Base-by-base conservation (phyloP, 805 yeast species). In the Yamadazyma takamatsuzukensis region DNA sequence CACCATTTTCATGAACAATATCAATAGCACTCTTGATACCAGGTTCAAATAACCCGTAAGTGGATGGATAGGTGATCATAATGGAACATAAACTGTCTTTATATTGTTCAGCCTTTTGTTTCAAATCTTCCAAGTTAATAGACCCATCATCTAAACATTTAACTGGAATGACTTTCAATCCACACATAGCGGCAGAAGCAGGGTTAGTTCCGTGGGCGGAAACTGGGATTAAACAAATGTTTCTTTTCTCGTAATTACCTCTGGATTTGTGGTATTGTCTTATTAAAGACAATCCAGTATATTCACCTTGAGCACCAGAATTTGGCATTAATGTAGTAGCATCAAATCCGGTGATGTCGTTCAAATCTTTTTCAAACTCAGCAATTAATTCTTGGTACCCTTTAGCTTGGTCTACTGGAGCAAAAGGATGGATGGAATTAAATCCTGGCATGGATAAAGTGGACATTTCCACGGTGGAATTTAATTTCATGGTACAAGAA, bases 191-290 rank as follows among this genome's bases (percentile, higher is more conserved):
- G 13, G 98, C 97, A 27, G 96, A 86, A 0, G 98, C 98, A 15
- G 98, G 98, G 55, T 93, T 93, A 12, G 98, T 93, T 38, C 98
- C 98, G 54, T 93, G 98, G 2, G 98, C 98, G 49, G 93, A 80
- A 4, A 90, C 96, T 4, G 98, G 98, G 48, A 93, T 93, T 54
- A 93, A 71, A 61, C 97, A 93, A 33, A 93, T 72, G 56, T 88
- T 78, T 54, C 98, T 76, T 38, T 78, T 65, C 12, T 71, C 59
- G 39, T 59, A 47, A 53, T 88, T 81, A 25, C 93, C 95, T 27
- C 66, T 70, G 14, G 81, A 65, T 40, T 78, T 75, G 46, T 84
- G 76, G 56, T 85, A 93, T 23, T 83, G 75, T 46, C 79, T 74
- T 45, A 93, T 90, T 27, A 88, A 87, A 39, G 94, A 76, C 39